A percentile compares a stretch with the other conserved stretches of the same genome.
phyloP scores from a whole-genome alignment of 1,284 basidiomycete genomes.

The Trichosporon inkin region DNA sequence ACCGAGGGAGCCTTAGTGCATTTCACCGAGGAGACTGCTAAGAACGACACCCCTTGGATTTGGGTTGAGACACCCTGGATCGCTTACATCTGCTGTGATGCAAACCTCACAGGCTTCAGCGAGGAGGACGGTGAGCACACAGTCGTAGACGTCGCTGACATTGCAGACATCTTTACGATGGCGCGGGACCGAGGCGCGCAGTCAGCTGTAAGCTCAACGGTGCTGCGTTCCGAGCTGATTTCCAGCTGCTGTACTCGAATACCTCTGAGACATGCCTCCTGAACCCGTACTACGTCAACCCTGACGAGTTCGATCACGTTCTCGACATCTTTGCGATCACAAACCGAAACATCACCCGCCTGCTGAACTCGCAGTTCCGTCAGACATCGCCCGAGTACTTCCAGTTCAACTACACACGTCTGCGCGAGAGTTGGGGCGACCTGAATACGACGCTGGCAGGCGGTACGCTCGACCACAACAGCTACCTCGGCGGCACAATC shows the following conservation, averaged over 20 bases:
- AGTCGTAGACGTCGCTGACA: background rate
- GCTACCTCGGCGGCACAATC: constrained; percentile 65
- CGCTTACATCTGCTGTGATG: constrained; percentile 75
- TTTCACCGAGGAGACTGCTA: constrained; percentile 59
- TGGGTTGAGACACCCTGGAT: constrained; percentile 69
- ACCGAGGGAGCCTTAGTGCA: constrained; percentile 69
- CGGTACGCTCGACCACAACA: constrained; percentile 50
- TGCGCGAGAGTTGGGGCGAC: constrained; percentile 37
- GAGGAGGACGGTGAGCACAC: constrained; percentile 40
- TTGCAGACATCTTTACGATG: constrained; percentile 69
- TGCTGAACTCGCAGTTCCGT: constrained; percentile 64
- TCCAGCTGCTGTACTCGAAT: constrained; percentile 69
- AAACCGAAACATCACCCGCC: constrained; percentile 39
- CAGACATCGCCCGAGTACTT: constrained; percentile 57
- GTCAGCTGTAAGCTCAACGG: constrained; percentile 63
- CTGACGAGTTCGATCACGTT: constrained; percentile 61
- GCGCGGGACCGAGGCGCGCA: constrained; percentile 71
- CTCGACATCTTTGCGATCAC: constrained; percentile 67
- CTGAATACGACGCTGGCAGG: constrained; percentile 57
- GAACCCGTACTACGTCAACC: constrained; percentile 63
- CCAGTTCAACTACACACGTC: constrained; percentile 53
- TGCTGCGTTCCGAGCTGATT: constrained; percentile 9
- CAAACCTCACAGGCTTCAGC: constrained; percentile 61
- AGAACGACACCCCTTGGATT: constrained; percentile 53
- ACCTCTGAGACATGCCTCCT: constrained; percentile 68